phyloP scores from a whole-genome alignment of 2,329 filamentous ascomycete genomes.

The Ilyonectria sp. region DNA sequence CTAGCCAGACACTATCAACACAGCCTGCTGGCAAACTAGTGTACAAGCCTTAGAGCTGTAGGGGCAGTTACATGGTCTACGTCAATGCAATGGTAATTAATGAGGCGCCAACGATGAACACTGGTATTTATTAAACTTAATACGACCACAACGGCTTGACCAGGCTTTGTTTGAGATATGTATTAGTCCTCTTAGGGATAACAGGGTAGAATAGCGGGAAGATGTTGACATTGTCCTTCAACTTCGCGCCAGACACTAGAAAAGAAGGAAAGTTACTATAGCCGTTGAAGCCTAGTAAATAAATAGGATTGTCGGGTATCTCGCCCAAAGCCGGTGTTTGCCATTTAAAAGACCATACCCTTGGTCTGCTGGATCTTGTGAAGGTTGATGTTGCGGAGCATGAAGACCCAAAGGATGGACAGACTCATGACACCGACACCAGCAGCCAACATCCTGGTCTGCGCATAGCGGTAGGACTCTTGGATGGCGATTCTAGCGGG shows the following conservation, averaged over 20 bases:
- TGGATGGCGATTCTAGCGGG: conserved; percentile 58
- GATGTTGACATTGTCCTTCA: neutral
- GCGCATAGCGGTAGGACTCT: conserved; percentile 60
- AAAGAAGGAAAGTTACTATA: neutral
- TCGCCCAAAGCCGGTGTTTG: neutral
- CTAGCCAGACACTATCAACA: no score
- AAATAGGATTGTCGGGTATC: neutral
- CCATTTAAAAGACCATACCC: conserved; percentile 42
- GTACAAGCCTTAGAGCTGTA: no score
- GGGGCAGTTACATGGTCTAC: no score
- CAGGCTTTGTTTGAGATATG: conserved; percentile 1
- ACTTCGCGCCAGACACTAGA: neutral
- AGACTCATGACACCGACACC: conserved; percentile 46
- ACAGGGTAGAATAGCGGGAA: neutral
- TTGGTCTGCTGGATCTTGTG: conserved; percentile 40
- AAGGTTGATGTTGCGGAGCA: conserved; percentile 47
- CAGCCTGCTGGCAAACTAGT: no score
- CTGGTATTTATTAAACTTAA: neutral
- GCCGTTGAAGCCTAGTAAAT: neutral
- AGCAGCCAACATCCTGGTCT: conserved; percentile 55
- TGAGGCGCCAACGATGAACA: neutral
- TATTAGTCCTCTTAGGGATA: neutral
- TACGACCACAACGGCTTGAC: neutral
- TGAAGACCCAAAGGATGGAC: conserved; percentile 38
- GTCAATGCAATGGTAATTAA: no score